phyloP scores from a whole-genome alignment of 2,329 filamentous ascomycete species.

The Elsinoe ampelina region DNA sequence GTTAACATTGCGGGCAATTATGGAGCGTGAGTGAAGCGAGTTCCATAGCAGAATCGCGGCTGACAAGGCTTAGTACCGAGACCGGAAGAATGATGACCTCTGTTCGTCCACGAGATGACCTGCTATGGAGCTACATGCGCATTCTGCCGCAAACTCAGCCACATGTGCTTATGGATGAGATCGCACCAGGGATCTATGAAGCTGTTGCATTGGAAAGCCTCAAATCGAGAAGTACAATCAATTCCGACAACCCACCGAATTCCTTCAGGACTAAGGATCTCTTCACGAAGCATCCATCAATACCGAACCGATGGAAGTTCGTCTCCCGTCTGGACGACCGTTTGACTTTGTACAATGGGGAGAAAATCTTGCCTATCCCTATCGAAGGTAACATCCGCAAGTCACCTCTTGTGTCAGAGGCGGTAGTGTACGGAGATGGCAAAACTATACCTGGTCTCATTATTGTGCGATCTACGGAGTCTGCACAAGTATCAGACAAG shows the following conservation, averaged over 20 bases:
- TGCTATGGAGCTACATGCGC: slow-evolving; percentile 50
- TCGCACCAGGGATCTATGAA: slow-evolving; percentile 34
- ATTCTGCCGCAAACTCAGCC: slow-evolving; percentile 27
- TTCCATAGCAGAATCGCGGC: background rate
- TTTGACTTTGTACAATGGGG: slow-evolving; percentile 40
- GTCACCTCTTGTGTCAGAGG: slow-evolving; percentile 45
- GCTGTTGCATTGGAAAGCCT: slow-evolving; percentile 31
- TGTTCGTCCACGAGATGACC: slow-evolving; percentile 43
- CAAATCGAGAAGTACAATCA: slow-evolving; percentile 32
- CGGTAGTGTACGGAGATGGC: slow-evolving; percentile 49
- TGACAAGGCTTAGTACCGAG: slow-evolving; percentile 12
- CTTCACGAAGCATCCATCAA: slow-evolving; percentile 37
- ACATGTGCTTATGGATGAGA: slow-evolving; percentile 26
- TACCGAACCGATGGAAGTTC: slow-evolving; percentile 39
- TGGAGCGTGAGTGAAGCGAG: slow-evolving; percentile 24
- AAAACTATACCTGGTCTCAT: slow-evolving; percentile 45
- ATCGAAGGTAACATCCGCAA: slow-evolving; percentile 48
- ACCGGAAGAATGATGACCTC: slow-evolving; percentile 45
- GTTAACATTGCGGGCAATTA: slow-evolving; percentile 30
- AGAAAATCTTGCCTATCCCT: slow-evolving; percentile 41
- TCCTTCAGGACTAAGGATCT: slow-evolving; percentile 44
- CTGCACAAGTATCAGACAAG: slow-evolving; percentile 32
- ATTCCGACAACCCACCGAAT: slow-evolving; percentile 35
- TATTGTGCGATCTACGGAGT: slow-evolving; percentile 41
- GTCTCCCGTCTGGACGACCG: slow-evolving; percentile 39